phyloP scores from a whole-genome alignment of 768 basidiomycete species.

The Terana coerulea region DNA sequence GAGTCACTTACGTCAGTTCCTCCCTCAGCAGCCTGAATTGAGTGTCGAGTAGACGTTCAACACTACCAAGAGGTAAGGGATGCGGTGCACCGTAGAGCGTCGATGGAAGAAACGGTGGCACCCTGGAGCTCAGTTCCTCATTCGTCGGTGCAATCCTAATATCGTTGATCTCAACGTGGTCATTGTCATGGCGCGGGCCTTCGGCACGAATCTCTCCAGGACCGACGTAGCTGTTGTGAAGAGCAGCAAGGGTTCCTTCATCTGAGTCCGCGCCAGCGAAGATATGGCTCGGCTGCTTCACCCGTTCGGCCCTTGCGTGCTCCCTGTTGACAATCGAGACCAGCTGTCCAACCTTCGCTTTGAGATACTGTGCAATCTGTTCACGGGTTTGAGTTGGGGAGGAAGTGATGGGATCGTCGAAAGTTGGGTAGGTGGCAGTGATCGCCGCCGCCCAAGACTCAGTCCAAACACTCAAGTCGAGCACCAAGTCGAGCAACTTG shows the following conservation, averaged over 20 bases:
- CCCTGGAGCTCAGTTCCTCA: slow-evolving; percentile 49
- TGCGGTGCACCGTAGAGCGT: slow-evolving; percentile 60
- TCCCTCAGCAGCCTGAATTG: slow-evolving; percentile 75
- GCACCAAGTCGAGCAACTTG: slow-evolving; percentile 37
- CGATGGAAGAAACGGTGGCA: slow-evolving; percentile 57
- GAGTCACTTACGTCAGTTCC: slow-evolving; percentile 55
- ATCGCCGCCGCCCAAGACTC: slow-evolving; percentile 44
- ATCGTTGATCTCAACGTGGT: slow-evolving; percentile 40
- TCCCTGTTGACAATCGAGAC: slow-evolving; percentile 50
- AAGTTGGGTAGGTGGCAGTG: slow-evolving; percentile 32
- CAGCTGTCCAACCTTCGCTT: slow-evolving; percentile 29
- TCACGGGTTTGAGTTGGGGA: slow-evolving; percentile 29
- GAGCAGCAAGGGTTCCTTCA: slow-evolving; percentile 18
- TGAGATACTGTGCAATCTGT: slow-evolving; percentile 33
- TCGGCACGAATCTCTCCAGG: slow-evolving; percentile 47
- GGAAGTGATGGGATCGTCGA: slow-evolving; percentile 40
- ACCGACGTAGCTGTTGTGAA: slow-evolving; percentile 39
- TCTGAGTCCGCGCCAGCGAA: neutral
- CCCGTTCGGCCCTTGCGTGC: slow-evolving; percentile 38
- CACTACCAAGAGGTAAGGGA: slow-evolving; percentile 49
- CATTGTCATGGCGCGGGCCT: slow-evolving; percentile 56
- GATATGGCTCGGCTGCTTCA: slow-evolving; percentile 18
- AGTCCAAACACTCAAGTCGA: slow-evolving; percentile 42
- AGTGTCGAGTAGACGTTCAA: slow-evolving; percentile 65
- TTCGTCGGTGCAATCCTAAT: slow-evolving; percentile 71